A percentile compares a stretch with the other conserved stretches of the same genome.
phyloP scores from a whole-genome alignment of 805 yeast genomes.

The Barnettozyma siamensis region DNA sequence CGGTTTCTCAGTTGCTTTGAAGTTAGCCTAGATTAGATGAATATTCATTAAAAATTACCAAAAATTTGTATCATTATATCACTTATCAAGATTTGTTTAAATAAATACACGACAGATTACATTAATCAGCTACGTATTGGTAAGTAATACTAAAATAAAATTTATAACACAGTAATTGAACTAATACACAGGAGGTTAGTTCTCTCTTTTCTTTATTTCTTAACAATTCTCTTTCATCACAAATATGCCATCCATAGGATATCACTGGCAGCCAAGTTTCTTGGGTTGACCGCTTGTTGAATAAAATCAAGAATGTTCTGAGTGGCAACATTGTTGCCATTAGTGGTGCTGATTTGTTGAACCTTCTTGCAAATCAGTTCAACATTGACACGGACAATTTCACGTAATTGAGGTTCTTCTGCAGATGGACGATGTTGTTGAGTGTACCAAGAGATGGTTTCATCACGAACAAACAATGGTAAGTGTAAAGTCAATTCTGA shows the following conservation, averaged over 20 bases:
- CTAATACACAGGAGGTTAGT: too few relatives aligned
- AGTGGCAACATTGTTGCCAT: conserved; percentile 61
- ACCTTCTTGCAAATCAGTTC: conserved; percentile 79
- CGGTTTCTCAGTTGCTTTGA: conserved; percentile 46
- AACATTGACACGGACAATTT: conserved; percentile 82
- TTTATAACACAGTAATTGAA: too few relatives aligned
- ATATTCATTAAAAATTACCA: too few relatives aligned
- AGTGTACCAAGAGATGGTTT: conserved; percentile 89
- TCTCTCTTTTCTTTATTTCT: too few relatives aligned
- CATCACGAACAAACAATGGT: conserved; percentile 94
- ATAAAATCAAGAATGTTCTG: conserved; percentile 87
- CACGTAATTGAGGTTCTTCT: conserved; percentile 77
- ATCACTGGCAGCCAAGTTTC: conserved; percentile 87
- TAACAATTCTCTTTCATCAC: conserved; percentile 15
- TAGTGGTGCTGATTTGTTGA: conserved; percentile 56
- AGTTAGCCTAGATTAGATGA: conserved; percentile 30
- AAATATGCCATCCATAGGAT: conserved; percentile 94
- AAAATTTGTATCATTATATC: background rate
- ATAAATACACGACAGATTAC: too few relatives aligned
- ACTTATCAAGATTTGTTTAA: too few relatives aligned
- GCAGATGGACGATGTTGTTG: conserved; percentile 80
- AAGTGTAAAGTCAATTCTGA: conserved; percentile 86
- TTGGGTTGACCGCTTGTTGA: conserved; percentile 91
- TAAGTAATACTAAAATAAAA: too few relatives aligned
- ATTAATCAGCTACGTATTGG: too few relatives aligned